Percentiles rank a stretch among this genome's conserved stretches.
These are phyloP conservation scores for Neonectria hederae DNA, from an alignment of 2,329 filamentous ascomycete species.

Conservation along the genomic window DNA sequence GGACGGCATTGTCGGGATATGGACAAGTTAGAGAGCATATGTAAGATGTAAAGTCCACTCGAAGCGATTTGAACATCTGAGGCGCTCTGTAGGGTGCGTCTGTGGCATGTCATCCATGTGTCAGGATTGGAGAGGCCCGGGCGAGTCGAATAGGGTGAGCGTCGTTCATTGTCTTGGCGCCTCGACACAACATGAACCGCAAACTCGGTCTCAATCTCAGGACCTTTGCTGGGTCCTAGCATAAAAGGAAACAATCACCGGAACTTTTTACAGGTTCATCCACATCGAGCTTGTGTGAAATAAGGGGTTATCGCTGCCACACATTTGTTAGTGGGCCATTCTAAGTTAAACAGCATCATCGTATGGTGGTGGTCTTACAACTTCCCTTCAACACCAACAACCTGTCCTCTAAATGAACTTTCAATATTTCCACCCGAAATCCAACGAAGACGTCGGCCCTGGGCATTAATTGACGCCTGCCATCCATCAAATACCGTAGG, in stretches of 20 bases:
- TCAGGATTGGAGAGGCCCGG: background rate
- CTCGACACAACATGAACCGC: background rate
- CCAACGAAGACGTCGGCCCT: background rate
- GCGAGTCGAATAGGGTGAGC: background rate
- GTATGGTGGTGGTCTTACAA: conserved; percentile 7
- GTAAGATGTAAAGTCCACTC: conserved; percentile 41
- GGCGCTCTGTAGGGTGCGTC: background rate
- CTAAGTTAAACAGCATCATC: background rate
- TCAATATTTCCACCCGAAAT: background rate
- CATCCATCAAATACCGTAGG: background rate
- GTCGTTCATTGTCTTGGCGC: background rate
- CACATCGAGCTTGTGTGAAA: no score
- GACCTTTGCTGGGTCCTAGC: background rate
- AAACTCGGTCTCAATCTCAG: no score
- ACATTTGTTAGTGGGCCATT: background rate
- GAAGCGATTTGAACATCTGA: conserved; percentile 30
- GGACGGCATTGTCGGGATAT: conserved; percentile 89
- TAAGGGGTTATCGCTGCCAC: no score
- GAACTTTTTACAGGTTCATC: background rate
- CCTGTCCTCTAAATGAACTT: background rate
- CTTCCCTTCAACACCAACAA: background rate
- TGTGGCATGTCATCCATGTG: background rate
- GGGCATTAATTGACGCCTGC: background rate
- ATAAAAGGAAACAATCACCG: background rate
- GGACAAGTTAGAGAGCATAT: conserved; percentile 70